Base-by-base conservation (phyloP, 208 protist species). In the Leishmania tarentolae region DNA sequence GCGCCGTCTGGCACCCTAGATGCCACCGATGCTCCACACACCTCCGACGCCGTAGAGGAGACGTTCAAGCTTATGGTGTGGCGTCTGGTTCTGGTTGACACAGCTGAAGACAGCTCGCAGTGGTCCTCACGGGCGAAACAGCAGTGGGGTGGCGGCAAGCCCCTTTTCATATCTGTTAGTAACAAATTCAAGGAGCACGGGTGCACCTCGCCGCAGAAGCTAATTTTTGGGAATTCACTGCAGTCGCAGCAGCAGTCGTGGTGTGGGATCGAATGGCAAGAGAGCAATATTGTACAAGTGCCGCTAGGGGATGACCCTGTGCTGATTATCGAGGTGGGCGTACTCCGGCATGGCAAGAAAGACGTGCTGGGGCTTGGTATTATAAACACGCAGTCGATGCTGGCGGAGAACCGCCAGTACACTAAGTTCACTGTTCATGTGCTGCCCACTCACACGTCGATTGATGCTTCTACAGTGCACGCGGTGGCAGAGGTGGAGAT, bases 1-100 rank as follows among this genome's bases (percentile, higher is more conserved):
- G 69, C 80, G 17, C 8, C 65, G 31, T 31, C 74, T 8, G 63
- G 63, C 0, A 50, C 79, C 15, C 66, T 40, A 37, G 61, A 63
- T 59, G 40, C 37, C 57, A 53, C 76, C 7, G 79, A 70, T 63
- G 44, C 40, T 11, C 37, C 66, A 7, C 56, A 35, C 37, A 70
- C 70, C 17, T n/a, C 50, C 1, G 68, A 83, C 28, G 17, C 70
- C 2, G 53, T 31, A n/a, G 31, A 28, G 8, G 84, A 89, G 75
- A 87, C 78, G 66, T 94, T 91, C 83, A 92, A 82, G 50, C 76
- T 96, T 52, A 80, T 80, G 57, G 85, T 97, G 31, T 82, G 56
- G 13, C 89, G 92, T 50, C 87, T 97, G n/a, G 87, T 88, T 53
- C 84, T 97, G 59, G 89, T 96, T 47, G 94, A 97, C 75, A 97